Base-by-base conservation (phyloP, 1,284 basidiomycete genomes). In the Ceratobasidium sp. region DNA sequence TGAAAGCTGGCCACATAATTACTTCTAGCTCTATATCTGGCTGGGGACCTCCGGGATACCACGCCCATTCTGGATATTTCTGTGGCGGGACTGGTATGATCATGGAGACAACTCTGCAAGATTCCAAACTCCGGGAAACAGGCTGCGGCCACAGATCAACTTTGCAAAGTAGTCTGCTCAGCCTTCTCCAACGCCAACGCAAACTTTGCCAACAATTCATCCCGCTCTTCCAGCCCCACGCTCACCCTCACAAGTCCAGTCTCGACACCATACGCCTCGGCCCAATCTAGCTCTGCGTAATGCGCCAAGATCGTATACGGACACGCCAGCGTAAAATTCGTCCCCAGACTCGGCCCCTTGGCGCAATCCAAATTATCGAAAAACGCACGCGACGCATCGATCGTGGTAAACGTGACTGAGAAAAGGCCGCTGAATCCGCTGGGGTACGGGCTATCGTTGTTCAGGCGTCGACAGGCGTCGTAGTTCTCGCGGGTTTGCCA, bases 281-380 rank as follows among this genome's bases (percentile, higher is more conserved):
- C 97, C 98, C 98, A 99, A 41, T 93, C 93, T 74, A 98, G 83
- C 83, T 99, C 98, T 2, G 84, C 81, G 79, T 92, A 98, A 81
- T 99, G 98, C 29, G 95, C 98, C 27, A 99, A 85, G 76, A 99
- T 91, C 2, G 95, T 92, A 81, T 96, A 99, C 27, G 97, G 97
- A 79, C 90, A 94, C 31, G 94, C 95, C 16, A 98, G 87, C 0
- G 97, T 98, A 82, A 98, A 98, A 84, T 96, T 98, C 43, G 96
- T 98, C 0, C 97, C 97, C 24, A 98, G 86, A 79, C 91, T 93
- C 0, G 97, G 98, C 0, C 97, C 98, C 81, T 98, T 99, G 77
- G 89, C 88, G 81, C 91, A 96, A 6, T 86, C 84, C 27, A 99
- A 84, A 0, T 88, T 84, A 81, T 99, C 94, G 81, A 94, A 99